phyloP scores from a whole-genome alignment of 345 rosid species.

The Eucalyptus regnans region DNA sequence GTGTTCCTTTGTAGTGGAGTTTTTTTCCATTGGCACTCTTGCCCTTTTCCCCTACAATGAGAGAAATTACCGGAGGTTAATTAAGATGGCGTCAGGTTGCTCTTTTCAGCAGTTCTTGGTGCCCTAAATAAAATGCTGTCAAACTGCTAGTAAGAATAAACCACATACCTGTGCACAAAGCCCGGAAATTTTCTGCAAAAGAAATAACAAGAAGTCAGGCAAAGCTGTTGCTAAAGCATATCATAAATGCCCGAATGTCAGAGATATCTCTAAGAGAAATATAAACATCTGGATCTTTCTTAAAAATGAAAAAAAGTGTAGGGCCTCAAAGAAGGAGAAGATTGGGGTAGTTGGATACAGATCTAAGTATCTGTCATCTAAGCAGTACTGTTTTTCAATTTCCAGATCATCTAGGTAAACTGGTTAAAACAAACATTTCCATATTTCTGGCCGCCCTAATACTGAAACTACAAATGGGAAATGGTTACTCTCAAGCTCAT shows the following conservation, averaged over 20 bases:
- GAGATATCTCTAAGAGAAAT: not conserved
- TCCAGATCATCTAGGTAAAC: not conserved
- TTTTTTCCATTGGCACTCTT: constrained; percentile 45
- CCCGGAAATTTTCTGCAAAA: constrained; percentile 90
- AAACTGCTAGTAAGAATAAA: not conserved
- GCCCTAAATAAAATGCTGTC: not conserved
- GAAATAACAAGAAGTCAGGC: constrained; percentile 2
- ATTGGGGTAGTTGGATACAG: not conserved
- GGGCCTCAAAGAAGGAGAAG: not conserved
- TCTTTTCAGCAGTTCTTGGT: not conserved
- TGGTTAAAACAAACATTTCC: not conserved
- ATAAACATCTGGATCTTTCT: not conserved
- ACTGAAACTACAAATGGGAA: not conserved
- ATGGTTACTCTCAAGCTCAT: not conserved
- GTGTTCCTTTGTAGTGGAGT: constrained; percentile 74
- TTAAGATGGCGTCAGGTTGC: not conserved
- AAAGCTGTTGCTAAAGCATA: not conserved
- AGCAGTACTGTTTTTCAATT: not conserved
- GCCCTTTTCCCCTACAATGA: constrained; percentile 55
- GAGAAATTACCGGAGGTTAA: not conserved
- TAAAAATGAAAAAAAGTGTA: not conserved
- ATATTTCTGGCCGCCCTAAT: not conserved
- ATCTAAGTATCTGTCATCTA: not conserved
- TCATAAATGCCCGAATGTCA: not conserved
- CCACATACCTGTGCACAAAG: constrained; percentile 83